Evolutionary conservation across 140 eudicot genomes (phyloP).

Genomic region (Flaveria floridana): DNA sequence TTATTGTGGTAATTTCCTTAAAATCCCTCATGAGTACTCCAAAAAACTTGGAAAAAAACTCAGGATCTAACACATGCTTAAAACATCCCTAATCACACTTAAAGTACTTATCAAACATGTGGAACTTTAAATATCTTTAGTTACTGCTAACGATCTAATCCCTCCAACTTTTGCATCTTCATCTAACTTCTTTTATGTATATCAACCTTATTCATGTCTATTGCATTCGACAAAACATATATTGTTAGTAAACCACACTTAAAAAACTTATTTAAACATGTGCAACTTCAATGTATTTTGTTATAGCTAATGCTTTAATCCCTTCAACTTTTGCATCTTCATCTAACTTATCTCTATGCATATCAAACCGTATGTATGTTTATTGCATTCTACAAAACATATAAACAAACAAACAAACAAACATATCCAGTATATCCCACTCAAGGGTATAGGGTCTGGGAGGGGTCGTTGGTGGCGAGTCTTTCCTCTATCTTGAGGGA

Average conservation of each 20-base stretch:
- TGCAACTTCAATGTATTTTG: conserved; percentile 1
- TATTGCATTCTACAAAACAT: background rate
- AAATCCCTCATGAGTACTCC: conserved; percentile 2
- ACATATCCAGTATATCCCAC: no score
- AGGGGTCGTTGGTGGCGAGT: no score
- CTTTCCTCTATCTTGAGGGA: no score
- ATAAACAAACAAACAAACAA: background rate
- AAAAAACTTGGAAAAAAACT: background rate
- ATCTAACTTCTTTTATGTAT: conserved; percentile 9
- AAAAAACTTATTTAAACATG: conserved; percentile 18
- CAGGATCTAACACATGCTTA: conserved; percentile 23
- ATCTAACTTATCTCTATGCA: conserved; percentile 7
- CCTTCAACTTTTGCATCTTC: conserved; percentile 12
- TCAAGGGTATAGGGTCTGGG: no score
- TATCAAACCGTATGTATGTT: background rate
- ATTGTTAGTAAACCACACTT: background rate
- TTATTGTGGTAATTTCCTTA: conserved; percentile 17
- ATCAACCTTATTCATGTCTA: background rate
- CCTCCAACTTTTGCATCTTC: conserved; percentile 12
- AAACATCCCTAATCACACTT: conserved; percentile 21
- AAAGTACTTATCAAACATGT: conserved; percentile 25
- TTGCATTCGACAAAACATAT: background rate
- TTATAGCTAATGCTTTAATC: background rate
- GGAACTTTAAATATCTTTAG: conserved; percentile 1
- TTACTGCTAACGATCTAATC: background rate